These are phyloP conservation scores for Butyriboletus loyo DNA, from an alignment of 768 basidiomycete species.

Conservation along the genomic window DNA sequence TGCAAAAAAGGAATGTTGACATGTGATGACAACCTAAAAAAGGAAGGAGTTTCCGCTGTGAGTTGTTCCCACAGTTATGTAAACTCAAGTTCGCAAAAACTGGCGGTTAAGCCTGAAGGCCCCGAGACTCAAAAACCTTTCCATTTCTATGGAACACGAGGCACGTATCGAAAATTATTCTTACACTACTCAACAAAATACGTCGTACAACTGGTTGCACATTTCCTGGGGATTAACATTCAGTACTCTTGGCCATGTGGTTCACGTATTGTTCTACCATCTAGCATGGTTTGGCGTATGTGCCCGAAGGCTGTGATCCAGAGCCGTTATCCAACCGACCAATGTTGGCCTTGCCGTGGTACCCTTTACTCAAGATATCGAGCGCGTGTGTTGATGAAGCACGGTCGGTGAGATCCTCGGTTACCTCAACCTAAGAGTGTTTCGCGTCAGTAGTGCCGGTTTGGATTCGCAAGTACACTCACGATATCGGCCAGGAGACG, in stretches of 20 bases:
- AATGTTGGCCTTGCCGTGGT: conserved; percentile 29
- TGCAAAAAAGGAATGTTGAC: no score
- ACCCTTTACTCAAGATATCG: conserved; percentile 36
- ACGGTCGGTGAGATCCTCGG: conserved; percentile 50
- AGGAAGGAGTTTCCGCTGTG: no score
- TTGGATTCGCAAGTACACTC: conserved; percentile 25
- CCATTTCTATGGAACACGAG: background rate
- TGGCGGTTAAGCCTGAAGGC: no score
- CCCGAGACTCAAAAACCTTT: background rate
- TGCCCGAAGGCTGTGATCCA: conserved; percentile 50
- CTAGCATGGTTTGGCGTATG: conserved; percentile 67
- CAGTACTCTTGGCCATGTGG: background rate
- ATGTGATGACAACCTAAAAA: no score
- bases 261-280: background rate
- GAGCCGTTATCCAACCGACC: conserved; percentile 50
- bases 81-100: no score
- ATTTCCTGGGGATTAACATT: background rate
- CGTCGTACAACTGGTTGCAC: conserved; percentile 1
- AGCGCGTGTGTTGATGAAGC: conserved; percentile 53
- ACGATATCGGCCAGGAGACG: conserved; percentile 69
- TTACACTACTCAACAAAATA: background rate
- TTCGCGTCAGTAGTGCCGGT: background rate
- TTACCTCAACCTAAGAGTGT: conserved; percentile 53
- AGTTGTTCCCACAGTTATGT: no score
- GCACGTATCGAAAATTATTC: background rate